phyloP scores from a whole-genome alignment of 768 basidiomycete species.

The Auricularia sp. region DNA sequence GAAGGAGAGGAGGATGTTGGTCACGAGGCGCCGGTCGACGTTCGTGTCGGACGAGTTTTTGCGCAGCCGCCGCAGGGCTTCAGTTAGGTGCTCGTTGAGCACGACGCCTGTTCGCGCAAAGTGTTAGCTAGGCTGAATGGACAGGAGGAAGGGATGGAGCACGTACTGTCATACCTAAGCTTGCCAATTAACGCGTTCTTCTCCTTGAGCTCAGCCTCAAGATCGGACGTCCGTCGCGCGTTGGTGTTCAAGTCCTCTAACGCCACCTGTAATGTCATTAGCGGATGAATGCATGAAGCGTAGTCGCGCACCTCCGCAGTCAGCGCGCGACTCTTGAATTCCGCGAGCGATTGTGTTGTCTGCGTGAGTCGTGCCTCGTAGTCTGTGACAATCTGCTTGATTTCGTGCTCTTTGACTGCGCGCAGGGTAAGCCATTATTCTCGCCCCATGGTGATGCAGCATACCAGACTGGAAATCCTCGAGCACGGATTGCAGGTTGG shows the following conservation, averaged over 20 bases:
- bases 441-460: slow-evolving; percentile 14
- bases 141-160: neutral
- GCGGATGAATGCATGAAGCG: slow-evolving; percentile 2
- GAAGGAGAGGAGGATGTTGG: slow-evolving; percentile 87
- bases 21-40: slow-evolving; percentile 86
- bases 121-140: too few relatives aligned
- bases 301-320: slow-evolving; percentile 65
- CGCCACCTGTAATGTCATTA: slow-evolving; percentile 40
- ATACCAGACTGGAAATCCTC: slow-evolving; percentile 90
- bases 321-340: slow-evolving; percentile 80
- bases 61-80: slow-evolving; percentile 89
- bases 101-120: slow-evolving; percentile 62
- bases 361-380: slow-evolving; percentile 65
- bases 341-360: slow-evolving; percentile 69
- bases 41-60: slow-evolving; percentile 76
- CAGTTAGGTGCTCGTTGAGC: slow-evolving; percentile 94
- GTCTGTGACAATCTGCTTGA: slow-evolving; percentile 75
- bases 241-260: slow-evolving; percentile 65
- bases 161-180: slow-evolving; percentile 82
- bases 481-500: slow-evolving; percentile 84
- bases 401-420: slow-evolving; percentile 82
- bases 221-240: slow-evolving; percentile 52
- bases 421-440: slow-evolving; percentile 5
- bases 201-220: slow-evolving; percentile 90
- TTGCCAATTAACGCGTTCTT: slow-evolving; percentile 94